Evolutionary conservation across 2,329 filamentous ascomycete genomes (phyloP).

Genomic region (Neonectria sp.): DNA sequence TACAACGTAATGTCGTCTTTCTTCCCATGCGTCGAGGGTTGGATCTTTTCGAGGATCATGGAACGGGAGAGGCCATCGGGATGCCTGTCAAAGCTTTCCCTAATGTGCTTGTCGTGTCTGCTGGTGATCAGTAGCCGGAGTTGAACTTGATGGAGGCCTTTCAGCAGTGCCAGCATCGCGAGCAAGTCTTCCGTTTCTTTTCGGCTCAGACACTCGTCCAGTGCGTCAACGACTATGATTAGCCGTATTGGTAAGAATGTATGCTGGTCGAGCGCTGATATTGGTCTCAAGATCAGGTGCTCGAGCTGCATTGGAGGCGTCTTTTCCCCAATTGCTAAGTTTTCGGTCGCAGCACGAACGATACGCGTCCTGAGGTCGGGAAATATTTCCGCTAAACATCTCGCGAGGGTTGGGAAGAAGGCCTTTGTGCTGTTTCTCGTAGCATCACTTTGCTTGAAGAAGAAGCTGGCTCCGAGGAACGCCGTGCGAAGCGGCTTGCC

Average conservation of each 20-base stretch:
- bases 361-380: not conserved
- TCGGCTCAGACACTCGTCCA: constrained; percentile 22
- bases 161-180: not conserved
- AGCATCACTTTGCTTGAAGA: constrained; percentile 26
- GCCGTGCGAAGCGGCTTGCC: not conserved
- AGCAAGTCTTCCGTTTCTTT: constrained; percentile 13
- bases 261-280: constrained; percentile 3
- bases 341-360: constrained; percentile 2
- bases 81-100: too few relatives aligned
- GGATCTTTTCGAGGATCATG: constrained; percentile 6
- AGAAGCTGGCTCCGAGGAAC: constrained; percentile 27
- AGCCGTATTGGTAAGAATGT: not conserved
- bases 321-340: constrained; percentile 9
- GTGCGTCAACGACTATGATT: constrained; percentile 20
- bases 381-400: constrained; percentile 7
- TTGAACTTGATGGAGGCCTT: constrained; percentile 14
- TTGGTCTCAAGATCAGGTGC: constrained; percentile 9
- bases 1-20: constrained; percentile 28
- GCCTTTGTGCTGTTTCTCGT: constrained; percentile 9
- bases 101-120: constrained; percentile 18
- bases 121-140: constrained; percentile 28
- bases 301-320: constrained; percentile 9
- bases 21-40: not conserved
- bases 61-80: too few relatives aligned
- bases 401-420: constrained; percentile 16